Evolutionary conservation across 2,329 filamentous ascomycete genomes (phyloP).

Genomic region (Colletotrichum tamarilloi): DNA sequence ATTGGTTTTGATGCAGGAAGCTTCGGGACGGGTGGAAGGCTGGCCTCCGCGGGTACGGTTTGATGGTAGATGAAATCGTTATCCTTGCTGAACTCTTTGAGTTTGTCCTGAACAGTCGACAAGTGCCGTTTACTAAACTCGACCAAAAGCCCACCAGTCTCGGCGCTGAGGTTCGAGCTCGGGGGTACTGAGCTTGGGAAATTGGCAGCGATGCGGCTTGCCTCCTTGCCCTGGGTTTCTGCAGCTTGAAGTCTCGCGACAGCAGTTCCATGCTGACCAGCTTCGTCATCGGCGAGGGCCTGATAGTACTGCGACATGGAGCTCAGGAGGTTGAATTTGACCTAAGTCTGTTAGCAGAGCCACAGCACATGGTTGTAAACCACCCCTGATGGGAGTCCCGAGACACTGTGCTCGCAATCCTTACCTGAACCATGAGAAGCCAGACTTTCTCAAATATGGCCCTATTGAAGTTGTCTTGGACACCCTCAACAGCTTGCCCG

Average conservation of each 20-base stretch:
- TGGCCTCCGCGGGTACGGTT: conserved; percentile 85
- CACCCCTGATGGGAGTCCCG: not conserved
- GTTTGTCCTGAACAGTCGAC: conserved; percentile 82
- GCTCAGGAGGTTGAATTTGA: conserved; percentile 84
- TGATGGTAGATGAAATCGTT: conserved; percentile 99
- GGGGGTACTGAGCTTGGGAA: conserved; percentile 85
- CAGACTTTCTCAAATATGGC: conserved; percentile 96
- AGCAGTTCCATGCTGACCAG: conserved; percentile 85
- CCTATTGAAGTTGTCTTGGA: conserved; percentile 91
- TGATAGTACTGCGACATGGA: conserved; percentile 95
- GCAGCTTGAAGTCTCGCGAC: conserved; percentile 86
- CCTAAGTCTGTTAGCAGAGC: conserved; percentile 50
- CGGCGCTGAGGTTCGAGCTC: conserved; percentile 84
- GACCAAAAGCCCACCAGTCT: conserved; percentile 78
- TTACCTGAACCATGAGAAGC: conserved; percentile 83
- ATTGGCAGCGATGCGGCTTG: conserved; percentile 77
- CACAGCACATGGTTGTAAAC: not conserved
- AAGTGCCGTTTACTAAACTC: conserved; percentile 88
- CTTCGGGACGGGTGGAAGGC: conserved; percentile 84
- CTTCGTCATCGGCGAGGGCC: conserved; percentile 89
- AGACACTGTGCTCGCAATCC: conserved; percentile 36
- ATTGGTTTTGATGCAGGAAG: conserved; percentile 96
- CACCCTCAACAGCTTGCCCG: conserved; percentile 85
- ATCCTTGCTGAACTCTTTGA: conserved; percentile 83
- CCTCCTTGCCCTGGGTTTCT: conserved; percentile 82